These are phyloP conservation scores for Alternaria postmessia DNA, from an alignment of 2,329 filamentous ascomycete species.

Conservation along the genomic window DNA sequence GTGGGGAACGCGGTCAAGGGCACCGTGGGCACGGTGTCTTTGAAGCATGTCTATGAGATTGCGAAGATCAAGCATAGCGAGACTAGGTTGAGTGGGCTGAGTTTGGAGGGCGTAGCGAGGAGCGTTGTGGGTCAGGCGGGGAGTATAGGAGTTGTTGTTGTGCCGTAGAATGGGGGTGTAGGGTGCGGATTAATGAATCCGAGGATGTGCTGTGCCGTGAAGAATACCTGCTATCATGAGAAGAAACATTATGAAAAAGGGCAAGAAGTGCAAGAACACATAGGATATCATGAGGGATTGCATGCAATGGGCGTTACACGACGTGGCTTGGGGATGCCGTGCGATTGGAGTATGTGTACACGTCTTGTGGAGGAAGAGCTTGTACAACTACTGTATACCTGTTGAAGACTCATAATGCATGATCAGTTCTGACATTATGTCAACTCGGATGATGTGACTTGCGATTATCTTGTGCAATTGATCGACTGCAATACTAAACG, in stretches of 20 bases:
- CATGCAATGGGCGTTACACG: too few relatives aligned
- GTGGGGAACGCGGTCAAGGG: slow-evolving; percentile 73
- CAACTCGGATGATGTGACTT: background rate
- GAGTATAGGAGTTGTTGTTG: slow-evolving; percentile 59
- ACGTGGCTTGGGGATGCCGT: background rate
- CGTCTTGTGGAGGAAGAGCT: background rate
- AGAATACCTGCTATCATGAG: background rate
- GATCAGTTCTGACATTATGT: background rate
- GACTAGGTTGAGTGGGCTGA: slow-evolving; percentile 69
- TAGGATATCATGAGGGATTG: too few relatives aligned
- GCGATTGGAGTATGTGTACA: background rate
- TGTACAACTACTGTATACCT: slow-evolving; percentile 7
- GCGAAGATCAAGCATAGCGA: slow-evolving; percentile 85
- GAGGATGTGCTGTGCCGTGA: too few relatives aligned
- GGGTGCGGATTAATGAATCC: too few relatives aligned
- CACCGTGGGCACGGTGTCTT: slow-evolving; percentile 80
- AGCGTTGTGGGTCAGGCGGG: slow-evolving; percentile 69
- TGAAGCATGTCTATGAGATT: slow-evolving; percentile 98
- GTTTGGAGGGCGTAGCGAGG: slow-evolving; percentile 79
- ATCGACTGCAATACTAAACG: background rate
- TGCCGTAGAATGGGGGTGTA: slow-evolving; percentile 48
- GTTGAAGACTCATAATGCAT: background rate
- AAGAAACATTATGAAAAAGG: background rate
- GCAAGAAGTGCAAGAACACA: background rate
- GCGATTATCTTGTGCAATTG: background rate